Percentiles rank a stretch among this genome's conserved stretches.
Conservation (phyloP, 2,329 filamentous ascomycete species). For the Orbilia javanica region DNA sequence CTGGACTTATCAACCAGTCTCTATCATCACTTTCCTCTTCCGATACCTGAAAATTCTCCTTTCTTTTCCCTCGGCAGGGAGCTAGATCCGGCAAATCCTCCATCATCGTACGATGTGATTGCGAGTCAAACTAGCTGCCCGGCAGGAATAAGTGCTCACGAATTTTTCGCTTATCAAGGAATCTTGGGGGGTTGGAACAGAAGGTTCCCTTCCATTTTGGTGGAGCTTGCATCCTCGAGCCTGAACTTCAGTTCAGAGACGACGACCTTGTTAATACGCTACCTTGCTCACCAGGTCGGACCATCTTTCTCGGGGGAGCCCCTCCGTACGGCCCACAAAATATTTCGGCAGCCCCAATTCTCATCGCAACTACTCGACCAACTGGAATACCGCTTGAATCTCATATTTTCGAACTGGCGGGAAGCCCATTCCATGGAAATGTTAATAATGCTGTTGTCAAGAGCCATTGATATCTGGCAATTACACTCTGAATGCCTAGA, state of each 20-base stretch:
- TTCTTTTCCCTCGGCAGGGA: constrained; percentile 63
- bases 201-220: constrained; percentile 69
- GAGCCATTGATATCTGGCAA: constrained; percentile 62
- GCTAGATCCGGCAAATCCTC: constrained; percentile 60
- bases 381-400: constrained; percentile 65
- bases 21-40: constrained; percentile 66
- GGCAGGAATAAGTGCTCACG: constrained; percentile 67
- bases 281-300: constrained; percentile 71
- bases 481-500: constrained; percentile 48
- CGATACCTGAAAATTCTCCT: constrained; percentile 65
- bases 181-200: constrained; percentile 67
- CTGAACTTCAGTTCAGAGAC: constrained; percentile 73
- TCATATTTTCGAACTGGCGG: constrained; percentile 71
- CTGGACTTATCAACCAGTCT: constrained; percentile 65
- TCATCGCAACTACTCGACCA: constrained; percentile 66
- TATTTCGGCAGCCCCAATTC: constrained; percentile 70
- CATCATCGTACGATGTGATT: constrained; percentile 71
- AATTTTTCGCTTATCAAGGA: constrained; percentile 70
- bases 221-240: constrained; percentile 70
- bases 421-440: constrained; percentile 73
- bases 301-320: constrained; percentile 64
- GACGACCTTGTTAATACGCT: constrained; percentile 68
- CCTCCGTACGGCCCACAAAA: constrained; percentile 68
- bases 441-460: constrained; percentile 69
- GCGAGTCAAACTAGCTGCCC: constrained; percentile 70